phyloP scores from a whole-genome alignment of 352 stramenopile species.

The Phytophthora aleatoria region DNA sequence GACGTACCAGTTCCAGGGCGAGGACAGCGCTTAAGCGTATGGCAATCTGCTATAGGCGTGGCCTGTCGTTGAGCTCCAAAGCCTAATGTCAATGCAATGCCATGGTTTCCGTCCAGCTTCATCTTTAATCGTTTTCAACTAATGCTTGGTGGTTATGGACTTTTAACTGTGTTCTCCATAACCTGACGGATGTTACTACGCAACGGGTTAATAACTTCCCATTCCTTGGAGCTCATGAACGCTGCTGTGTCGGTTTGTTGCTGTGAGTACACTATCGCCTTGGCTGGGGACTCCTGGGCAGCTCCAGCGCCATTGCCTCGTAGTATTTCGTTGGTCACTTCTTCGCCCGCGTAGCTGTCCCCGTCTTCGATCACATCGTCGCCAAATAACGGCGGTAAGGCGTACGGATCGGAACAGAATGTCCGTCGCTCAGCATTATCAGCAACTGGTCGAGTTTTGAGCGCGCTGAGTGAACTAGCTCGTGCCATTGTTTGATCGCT shows the following conservation, averaged over 20 bases:
- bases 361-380: conserved; percentile 62
- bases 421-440: conserved; percentile 17
- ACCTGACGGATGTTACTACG: conserved; percentile 57
- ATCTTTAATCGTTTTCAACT: conserved; percentile 1
- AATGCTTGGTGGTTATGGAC: neutral
- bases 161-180: conserved; percentile 45
- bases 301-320: conserved; percentile 17
- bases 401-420: conserved; percentile 67
- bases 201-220: conserved; percentile 64
- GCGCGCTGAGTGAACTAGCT: conserved; percentile 16
- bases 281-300: conserved; percentile 49
- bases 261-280: conserved; percentile 68
- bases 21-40: conserved; percentile 65
- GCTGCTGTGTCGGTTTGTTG: conserved; percentile 44
- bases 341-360: conserved; percentile 24
- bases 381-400: conserved; percentile 65
- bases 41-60: conserved; percentile 28
- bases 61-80: conserved; percentile 15
- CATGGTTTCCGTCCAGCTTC: conserved; percentile 43
- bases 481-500: conserved; percentile 20
- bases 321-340: conserved; percentile 21
- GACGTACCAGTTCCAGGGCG: conserved; percentile 94
- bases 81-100: conserved; percentile 43
- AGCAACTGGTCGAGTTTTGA: conserved; percentile 20
- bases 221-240: conserved; percentile 75